Percentiles rank a stretch among this genome's conserved stretches.
Conservation (phyloP, 2,329 filamentous ascomycete genomes). For the Falciphora oryzae region DNA sequence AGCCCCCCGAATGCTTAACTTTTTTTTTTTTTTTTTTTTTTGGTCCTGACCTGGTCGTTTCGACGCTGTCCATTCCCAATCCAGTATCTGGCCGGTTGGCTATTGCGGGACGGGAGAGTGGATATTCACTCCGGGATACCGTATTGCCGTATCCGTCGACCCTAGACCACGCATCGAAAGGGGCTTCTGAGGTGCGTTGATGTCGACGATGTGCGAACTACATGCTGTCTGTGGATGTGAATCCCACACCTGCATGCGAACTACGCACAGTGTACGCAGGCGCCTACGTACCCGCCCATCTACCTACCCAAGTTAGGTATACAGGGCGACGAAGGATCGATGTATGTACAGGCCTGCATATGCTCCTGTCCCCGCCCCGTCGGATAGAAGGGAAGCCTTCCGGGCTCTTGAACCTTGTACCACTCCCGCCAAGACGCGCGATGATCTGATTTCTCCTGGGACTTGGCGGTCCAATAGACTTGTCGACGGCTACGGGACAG, state of each 20-base stretch:
- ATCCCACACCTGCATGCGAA: neutral
- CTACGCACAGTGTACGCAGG: neutral
- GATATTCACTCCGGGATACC: neutral
- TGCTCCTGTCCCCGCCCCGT: no score
- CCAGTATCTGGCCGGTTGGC: neutral
- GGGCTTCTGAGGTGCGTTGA: neutral
- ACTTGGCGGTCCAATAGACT: neutral
- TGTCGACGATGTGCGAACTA: neutral
- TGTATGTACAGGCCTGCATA: neutral
- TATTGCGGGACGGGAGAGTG: neutral
- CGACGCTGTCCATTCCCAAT: neutral
- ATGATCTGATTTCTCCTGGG: neutral
- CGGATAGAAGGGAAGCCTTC: neutral
- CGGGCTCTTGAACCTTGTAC: neutral
- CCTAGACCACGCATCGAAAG: neutral
- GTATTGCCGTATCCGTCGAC: no score
- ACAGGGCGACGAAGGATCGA: neutral
- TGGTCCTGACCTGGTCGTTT: no score
- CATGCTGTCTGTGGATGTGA: neutral
- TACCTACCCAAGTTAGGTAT: neutral
- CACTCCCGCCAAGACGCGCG: neutral
- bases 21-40: no score
- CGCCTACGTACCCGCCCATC: neutral
- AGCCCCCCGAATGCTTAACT: neutral
- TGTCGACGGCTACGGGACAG: neutral